Base-by-base conservation (phyloP, 208 protist genomes). In the Ichthyophonus hoferi region DNA sequence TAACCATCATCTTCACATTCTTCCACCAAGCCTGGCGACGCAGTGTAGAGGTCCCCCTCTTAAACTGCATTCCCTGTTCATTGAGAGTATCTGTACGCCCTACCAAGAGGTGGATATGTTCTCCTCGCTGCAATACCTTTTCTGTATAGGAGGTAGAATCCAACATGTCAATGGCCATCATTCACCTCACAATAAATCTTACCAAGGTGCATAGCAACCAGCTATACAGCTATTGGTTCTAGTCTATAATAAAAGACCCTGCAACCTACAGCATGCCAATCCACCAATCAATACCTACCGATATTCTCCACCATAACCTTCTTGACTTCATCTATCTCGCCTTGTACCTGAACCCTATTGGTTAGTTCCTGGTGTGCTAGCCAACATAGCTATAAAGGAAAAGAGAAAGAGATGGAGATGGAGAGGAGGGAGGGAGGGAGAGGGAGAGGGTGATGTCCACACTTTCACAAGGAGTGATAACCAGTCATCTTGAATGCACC, bases 41-140 rank as follows among this genome's bases (percentile, higher is more conserved):
- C 24, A 91, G 42, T 40, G 31, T 33, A 2, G 38, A 77, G n/a
- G 37, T 40, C 77, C 88, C 88, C 12, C 42, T 81, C 2, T 88
- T 88, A 40, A 91, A 91, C 24, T 82, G 42, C 41, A 88, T 83
- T 50, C 42, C 67, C 38, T 89, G 87, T 67, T 84, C 33, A 40
- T 86, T 77, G 14, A 90, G 88, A 2, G 14, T 76, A 14, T 90
- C 88, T 1, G 88, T 90, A 79, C 58, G 7, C 35, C 91, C 90
- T 7, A 92, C 88, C 50, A 92, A 83, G 1, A 92, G 35, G 1
- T 92, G 89, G 33, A 92, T 88, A 34, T 77, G 42, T 78, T 92
- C 88, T 33, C 84, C 83, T 31, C 90, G 43, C 41, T 92, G 87
- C 31, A 92, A 37, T 33, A 92, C 89, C 38, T 92, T 92, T 24